These are phyloP conservation scores for Aspergillus thermomutatus DNA, from an alignment of 2,329 filamentous ascomycete species.

Conservation along the genomic window DNA sequence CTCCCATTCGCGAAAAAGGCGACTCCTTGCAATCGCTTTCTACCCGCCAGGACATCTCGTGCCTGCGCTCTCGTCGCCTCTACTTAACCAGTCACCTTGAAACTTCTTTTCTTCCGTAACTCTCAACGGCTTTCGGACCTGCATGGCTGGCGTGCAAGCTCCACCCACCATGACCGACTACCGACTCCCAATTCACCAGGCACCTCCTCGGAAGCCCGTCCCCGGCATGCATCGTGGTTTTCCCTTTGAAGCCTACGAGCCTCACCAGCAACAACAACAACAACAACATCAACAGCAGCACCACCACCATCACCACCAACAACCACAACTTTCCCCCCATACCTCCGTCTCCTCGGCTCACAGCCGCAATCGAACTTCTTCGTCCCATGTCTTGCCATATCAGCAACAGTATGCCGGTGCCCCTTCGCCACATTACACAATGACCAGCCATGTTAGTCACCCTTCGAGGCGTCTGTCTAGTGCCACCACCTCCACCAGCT, in stretches of 20 bases:
- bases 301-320: background rate
- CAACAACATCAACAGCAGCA: background rate
- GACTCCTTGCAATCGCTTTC: background rate
- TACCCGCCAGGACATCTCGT: background rate
- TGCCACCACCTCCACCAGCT: slow-evolving; percentile 41
- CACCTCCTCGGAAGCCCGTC: slow-evolving; percentile 31
- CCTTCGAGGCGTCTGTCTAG: slow-evolving; percentile 36
- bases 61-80: background rate
- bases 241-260: slow-evolving; percentile 26
- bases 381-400: slow-evolving; percentile 31
- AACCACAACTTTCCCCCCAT: slow-evolving; percentile 24
- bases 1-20: background rate
- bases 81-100: background rate
- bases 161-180: slow-evolving; percentile 36
- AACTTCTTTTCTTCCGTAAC: background rate
- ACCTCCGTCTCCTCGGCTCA: slow-evolving; percentile 25
- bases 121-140: background rate
- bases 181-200: slow-evolving; percentile 34
- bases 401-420: slow-evolving; percentile 25
- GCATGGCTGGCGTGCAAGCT: slow-evolving; percentile 28
- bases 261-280: slow-evolving; percentile 14
- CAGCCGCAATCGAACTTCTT: slow-evolving; percentile 40
- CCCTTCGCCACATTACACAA: slow-evolving; percentile 25
- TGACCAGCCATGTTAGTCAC: slow-evolving; percentile 21
- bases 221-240: slow-evolving; percentile 21